Evolutionary conservation across 352 stramenopile genomes (phyloP).

Genomic region (Globisporangium spiculum): DNA sequence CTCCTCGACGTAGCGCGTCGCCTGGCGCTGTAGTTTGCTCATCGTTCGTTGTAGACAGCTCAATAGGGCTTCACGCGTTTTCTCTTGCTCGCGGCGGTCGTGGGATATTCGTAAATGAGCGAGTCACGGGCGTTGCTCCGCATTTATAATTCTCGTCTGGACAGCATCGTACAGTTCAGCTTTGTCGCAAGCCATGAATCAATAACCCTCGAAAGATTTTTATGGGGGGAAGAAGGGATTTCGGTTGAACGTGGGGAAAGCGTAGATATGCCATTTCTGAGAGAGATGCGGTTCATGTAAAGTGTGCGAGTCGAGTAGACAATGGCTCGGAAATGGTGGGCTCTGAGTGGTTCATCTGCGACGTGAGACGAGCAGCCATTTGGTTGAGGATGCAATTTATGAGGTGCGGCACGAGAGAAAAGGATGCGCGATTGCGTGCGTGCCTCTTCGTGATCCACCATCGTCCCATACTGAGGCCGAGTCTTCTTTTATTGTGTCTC

Average conservation of each 20-base stretch:
- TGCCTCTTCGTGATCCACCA: constrained; percentile 1
- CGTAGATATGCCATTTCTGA: background rate
- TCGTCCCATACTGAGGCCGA: background rate
- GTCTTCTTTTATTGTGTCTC: background rate
- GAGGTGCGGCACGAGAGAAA: background rate
- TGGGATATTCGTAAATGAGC: constrained; percentile 10
- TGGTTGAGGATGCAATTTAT: constrained; percentile 7
- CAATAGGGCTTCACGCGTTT: background rate
- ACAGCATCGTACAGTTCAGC: background rate
- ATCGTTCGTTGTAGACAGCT: no score
- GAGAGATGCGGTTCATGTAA: background rate
- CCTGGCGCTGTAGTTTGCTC: constrained; percentile 7
- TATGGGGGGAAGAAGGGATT: background rate
- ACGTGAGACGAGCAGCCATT: constrained; percentile 3
- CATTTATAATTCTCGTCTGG: background rate
- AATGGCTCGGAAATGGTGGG: background rate
- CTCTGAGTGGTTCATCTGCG: background rate
- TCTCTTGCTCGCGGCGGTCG: background rate
- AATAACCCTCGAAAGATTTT: constrained; percentile 5
- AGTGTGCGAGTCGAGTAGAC: background rate
- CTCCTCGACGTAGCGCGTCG: constrained; percentile 10
- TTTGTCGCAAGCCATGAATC: constrained; percentile 5
- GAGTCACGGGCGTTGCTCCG: background rate
- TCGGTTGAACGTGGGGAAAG: background rate
- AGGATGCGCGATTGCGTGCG: background rate